These are phyloP conservation scores for Metschnikowia rubicola DNA, from an alignment of 805 yeast genomes.

Conservation along the genomic window DNA sequence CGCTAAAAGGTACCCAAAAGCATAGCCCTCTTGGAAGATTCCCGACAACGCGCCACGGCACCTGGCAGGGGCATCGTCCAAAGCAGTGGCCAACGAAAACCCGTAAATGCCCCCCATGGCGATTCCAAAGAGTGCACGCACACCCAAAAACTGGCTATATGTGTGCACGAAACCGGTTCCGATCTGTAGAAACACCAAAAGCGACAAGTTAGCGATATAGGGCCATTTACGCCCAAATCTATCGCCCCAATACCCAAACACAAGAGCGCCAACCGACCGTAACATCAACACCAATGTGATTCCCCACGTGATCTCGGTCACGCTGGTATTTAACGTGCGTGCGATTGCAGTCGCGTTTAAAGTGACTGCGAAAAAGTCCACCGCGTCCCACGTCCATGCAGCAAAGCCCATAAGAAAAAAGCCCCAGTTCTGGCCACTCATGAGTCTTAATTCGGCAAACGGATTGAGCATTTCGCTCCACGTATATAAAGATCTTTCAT, in stretches of 20 bases:
- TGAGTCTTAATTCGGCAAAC: constrained; percentile 23
- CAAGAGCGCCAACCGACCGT: constrained; percentile 61
- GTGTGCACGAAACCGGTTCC: constrained; percentile 62
- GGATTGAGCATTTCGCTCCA: constrained; percentile 49
- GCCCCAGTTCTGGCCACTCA: constrained; percentile 42
- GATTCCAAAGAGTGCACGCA: constrained; percentile 60
- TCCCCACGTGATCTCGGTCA: constrained; percentile 63
- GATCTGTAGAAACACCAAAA: constrained; percentile 53
- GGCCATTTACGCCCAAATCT: constrained; percentile 63
- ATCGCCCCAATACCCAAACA: constrained; percentile 61
- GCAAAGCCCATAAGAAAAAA: constrained; percentile 50
- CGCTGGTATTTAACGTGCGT: constrained; percentile 38
- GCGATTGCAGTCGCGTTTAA: constrained; percentile 50
- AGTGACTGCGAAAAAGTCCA: constrained; percentile 59
- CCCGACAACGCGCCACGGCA: constrained; percentile 63
- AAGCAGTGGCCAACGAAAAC: constrained; percentile 60
- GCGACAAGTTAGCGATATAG: constrained; percentile 40
- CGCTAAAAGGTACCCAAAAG: constrained; percentile 63
- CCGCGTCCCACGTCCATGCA: constrained; percentile 67
- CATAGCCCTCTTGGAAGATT: constrained; percentile 77
- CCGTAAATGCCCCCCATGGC: constrained; percentile 74
- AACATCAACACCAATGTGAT: constrained; percentile 66
- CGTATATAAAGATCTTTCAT: constrained; percentile 31
- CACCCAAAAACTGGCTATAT: constrained; percentile 56
- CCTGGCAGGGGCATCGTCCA: constrained; percentile 58